These are phyloP conservation scores for Phaffomyces thermotolerans DNA, from an alignment of 805 yeast species.

Conservation along the genomic window DNA sequence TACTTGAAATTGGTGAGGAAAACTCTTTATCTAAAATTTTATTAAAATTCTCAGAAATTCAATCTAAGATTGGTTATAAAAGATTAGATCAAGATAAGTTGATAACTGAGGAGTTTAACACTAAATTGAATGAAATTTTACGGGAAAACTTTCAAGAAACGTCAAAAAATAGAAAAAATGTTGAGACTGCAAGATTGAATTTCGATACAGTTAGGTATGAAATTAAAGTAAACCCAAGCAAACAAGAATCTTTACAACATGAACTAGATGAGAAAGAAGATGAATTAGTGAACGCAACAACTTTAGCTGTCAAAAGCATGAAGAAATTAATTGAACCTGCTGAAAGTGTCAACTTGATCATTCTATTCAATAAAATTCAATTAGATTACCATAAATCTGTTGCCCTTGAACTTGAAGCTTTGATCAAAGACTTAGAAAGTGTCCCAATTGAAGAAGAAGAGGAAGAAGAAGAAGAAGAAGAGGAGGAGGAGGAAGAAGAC, in stretches of 20 bases:
- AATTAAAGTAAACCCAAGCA: slow-evolving; percentile 26
- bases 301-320: slow-evolving; percentile 74
- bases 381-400: slow-evolving; percentile 53
- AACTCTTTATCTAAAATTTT: slow-evolving; percentile 19
- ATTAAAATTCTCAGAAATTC: slow-evolving; percentile 46
- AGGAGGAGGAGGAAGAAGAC: slow-evolving; percentile 9
- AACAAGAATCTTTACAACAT: slow-evolving; percentile 15
- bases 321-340: slow-evolving; percentile 61
- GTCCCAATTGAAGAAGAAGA: slow-evolving; percentile 40
- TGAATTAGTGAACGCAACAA: slow-evolving; percentile 72
- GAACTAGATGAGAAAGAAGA: slow-evolving; percentile 50
- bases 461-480: slow-evolving; percentile 27
- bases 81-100: slow-evolving; percentile 64
- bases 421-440: slow-evolving; percentile 38
- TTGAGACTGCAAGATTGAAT: slow-evolving; percentile 60
- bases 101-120: slow-evolving; percentile 53
- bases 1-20: slow-evolving; percentile 27
- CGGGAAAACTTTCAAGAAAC: slow-evolving; percentile 55
- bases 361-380: slow-evolving; percentile 64
- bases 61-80: slow-evolving; percentile 57
- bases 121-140: slow-evolving; percentile 44
- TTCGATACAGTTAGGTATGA: slow-evolving; percentile 67
- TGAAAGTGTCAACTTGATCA: slow-evolving; percentile 54
- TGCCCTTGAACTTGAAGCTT: slow-evolving; percentile 38
- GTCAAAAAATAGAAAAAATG: slow-evolving; percentile 53